Conservation (phyloP, 2,329 filamentous ascomycete genomes). For the Geosmithia putterillii region DNA sequence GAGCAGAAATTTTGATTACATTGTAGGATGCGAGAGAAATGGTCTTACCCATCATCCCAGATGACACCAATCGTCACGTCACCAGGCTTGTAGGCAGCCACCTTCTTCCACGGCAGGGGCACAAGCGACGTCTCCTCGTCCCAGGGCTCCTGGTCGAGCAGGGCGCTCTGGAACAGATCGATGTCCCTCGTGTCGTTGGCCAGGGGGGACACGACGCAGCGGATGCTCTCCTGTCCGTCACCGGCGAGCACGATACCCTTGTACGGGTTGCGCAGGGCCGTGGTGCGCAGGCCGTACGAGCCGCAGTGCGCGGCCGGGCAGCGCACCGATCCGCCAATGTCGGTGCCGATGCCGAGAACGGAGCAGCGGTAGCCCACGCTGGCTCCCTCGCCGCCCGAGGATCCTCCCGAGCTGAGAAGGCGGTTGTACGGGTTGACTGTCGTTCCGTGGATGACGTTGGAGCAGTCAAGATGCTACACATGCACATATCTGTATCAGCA, state of each 20-base stretch:
- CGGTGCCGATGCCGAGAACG: slow-evolving; percentile 26
- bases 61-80: slow-evolving; percentile 9
- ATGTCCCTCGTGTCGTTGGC: slow-evolving; percentile 17
- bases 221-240: slow-evolving; percentile 22
- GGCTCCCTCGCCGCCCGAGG: slow-evolving; percentile 43
- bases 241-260: slow-evolving; percentile 3
- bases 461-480: neutral
- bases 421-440: slow-evolving; percentile 53
- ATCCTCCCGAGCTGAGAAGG: slow-evolving; percentile 48
- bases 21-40: neutral
- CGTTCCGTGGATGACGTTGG: slow-evolving; percentile 50
- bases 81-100: slow-evolving; percentile 3
- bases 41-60: slow-evolving; percentile 9
- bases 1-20: neutral
- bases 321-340: slow-evolving; percentile 33
- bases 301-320: slow-evolving; percentile 30
- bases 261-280: slow-evolving; percentile 15
- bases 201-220: slow-evolving; percentile 9
- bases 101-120: slow-evolving; percentile 25
- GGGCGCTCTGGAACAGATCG: slow-evolving; percentile 21
- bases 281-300: slow-evolving; percentile 27
- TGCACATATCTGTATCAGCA: neutral
- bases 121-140: slow-evolving; percentile 23
- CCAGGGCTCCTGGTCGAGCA: slow-evolving; percentile 26
- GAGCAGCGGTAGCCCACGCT: slow-evolving; percentile 27